These are phyloP conservation scores for Tricholoma terreum DNA, from an alignment of 768 basidiomycete genomes.

Conservation along the genomic window DNA sequence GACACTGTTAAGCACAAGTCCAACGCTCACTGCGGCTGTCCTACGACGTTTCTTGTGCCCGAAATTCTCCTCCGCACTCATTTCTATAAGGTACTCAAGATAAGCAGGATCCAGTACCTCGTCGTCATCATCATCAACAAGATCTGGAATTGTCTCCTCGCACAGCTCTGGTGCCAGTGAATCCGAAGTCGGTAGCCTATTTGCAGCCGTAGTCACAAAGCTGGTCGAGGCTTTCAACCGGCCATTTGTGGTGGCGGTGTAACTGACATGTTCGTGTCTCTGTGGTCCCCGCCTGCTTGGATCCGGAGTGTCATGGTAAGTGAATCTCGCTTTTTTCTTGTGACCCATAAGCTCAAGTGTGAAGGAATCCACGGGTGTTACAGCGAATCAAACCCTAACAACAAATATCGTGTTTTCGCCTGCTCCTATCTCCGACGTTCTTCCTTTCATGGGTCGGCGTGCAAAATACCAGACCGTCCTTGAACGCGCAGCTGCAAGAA, in stretches of 20 bases:
- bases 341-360: background rate
- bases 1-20: too few relatives aligned
- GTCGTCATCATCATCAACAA: background rate
- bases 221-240: background rate
- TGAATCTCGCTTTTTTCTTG: conserved; percentile 1
- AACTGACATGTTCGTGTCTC: background rate
- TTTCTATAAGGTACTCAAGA: background rate
- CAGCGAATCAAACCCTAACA: background rate
- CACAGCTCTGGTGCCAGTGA: too few relatives aligned
- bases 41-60: background rate
- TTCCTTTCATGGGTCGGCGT: conserved; percentile 1
- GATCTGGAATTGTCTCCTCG: too few relatives aligned
- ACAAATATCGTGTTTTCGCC: too few relatives aligned
- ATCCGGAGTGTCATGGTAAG: background rate
- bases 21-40: conserved; percentile 4
- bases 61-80: background rate
- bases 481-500: background rate
- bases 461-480: background rate
- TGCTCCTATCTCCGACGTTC: background rate
- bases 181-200: background rate
- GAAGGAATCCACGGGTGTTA: too few relatives aligned
- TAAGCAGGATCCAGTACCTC: background rate
- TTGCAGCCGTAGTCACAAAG: background rate
- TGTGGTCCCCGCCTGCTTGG: background rate
- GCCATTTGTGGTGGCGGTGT: background rate